Conservation (phyloP, 2,329 filamentous ascomycete genomes). For the Ascochyta lentis region DNA sequence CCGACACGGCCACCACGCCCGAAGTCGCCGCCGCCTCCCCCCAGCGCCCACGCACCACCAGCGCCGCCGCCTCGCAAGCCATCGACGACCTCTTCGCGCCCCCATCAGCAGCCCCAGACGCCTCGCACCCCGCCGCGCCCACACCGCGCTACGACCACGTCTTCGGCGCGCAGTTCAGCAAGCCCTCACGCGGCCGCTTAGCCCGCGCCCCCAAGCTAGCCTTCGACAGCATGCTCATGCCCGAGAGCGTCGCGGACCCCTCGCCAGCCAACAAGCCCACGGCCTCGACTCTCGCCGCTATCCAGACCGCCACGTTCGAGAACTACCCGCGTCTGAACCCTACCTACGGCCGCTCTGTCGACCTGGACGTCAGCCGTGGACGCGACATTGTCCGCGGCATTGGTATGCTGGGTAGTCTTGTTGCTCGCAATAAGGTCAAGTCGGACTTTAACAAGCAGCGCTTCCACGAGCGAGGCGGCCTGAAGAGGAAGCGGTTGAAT, state of each 20-base stretch:
- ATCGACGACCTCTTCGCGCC: constrained; percentile 37
- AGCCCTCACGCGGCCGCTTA: constrained; percentile 1
- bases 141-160: constrained; percentile 9
- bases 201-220: constrained; percentile 12
- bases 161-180: constrained; percentile 31
- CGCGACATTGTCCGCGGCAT: constrained; percentile 59
- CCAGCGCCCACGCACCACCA: constrained; percentile 4
- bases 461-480: constrained; percentile 76
- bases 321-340: constrained; percentile 48
- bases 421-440: constrained; percentile 64
- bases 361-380: constrained; percentile 41
- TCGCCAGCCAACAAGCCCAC: constrained; percentile 27
- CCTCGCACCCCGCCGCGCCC: constrained; percentile 3
- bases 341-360: constrained; percentile 50
- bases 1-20: constrained; percentile 1
- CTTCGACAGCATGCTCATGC: constrained; percentile 31
- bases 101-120: constrained; percentile 8
- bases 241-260: constrained; percentile 22
- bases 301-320: constrained; percentile 30
- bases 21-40: constrained; percentile 2
- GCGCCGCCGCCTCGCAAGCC: constrained; percentile 19
- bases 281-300: constrained; percentile 15
- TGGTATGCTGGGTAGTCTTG: constrained; percentile 49
- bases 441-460: constrained; percentile 64
- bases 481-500: constrained; percentile 78